These are phyloP conservation scores for Pseudogymnoascus sp. DNA, from an alignment of 2,329 filamentous ascomycete species.

Conservation along the genomic window DNA sequence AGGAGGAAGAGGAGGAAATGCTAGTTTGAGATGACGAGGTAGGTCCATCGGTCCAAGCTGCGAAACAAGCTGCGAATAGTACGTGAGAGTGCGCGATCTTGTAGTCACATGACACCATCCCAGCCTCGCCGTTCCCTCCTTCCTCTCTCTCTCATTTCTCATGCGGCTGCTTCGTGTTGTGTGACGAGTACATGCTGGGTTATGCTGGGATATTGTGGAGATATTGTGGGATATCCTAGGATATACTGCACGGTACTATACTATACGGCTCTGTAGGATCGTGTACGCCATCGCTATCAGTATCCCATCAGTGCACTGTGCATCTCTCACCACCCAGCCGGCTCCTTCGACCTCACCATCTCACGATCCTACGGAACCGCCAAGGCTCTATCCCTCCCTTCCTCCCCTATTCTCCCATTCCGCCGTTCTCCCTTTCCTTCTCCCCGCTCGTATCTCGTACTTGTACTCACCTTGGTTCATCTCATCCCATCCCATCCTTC, in stretches of 20 bases:
- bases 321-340: too few species aligned
- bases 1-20: neutral
- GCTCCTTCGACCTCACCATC: neutral
- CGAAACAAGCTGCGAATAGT: neutral
- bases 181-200: neutral
- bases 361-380: neutral
- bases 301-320: too few species aligned
- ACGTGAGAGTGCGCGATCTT: neutral
- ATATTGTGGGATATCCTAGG: too few species aligned
- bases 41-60: neutral
- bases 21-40: neutral
- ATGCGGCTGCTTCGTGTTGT: neutral
- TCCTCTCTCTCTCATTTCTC: neutral
- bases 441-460: neutral
- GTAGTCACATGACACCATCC: conserved; percentile 3
- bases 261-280: neutral
- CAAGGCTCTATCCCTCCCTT: neutral
- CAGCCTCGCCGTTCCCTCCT: neutral
- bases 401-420: neutral
- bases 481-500: neutral
- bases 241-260: neutral
- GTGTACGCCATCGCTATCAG: neutral
- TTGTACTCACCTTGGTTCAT: neutral
- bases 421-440: neutral
- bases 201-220: too few species aligned